phyloP scores from a whole-genome alignment of 495 filamentous ascomycete species.

The Trichocladium uniseriatum region DNA sequence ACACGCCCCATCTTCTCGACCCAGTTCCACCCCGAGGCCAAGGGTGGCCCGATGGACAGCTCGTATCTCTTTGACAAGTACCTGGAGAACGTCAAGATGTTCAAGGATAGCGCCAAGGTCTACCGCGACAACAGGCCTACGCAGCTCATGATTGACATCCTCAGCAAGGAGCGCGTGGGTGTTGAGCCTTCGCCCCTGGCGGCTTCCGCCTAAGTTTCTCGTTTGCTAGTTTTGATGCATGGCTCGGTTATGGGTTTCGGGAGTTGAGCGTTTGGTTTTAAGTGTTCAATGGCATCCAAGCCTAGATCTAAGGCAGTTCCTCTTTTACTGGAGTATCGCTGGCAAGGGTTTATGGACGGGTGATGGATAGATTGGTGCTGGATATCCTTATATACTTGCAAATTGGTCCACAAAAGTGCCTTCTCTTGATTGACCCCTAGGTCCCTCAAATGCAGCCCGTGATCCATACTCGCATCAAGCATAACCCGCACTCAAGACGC shows the following conservation, averaged over 20 bases:
- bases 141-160: slow-evolving; percentile 78
- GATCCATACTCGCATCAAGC: no score
- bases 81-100: slow-evolving; percentile 75
- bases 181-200: slow-evolving; percentile 58
- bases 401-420: no score
- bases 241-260: slow-evolving; percentile 3
- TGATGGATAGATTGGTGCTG: background rate
- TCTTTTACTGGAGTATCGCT: background rate
- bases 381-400: no score
- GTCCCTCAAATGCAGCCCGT: no score
- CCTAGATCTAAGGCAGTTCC: background rate
- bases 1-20: slow-evolving; percentile 95
- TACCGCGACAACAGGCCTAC: slow-evolving; percentile 72
- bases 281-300: background rate
- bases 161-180: slow-evolving; percentile 88
- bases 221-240: background rate
- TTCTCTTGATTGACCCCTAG: no score
- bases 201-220: slow-evolving; percentile 26
- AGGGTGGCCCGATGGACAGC: slow-evolving; percentile 89
- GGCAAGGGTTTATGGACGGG: background rate
- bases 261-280: slow-evolving; percentile 1
- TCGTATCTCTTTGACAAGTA: slow-evolving; percentile 95
- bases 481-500: no score
- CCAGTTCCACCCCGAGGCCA: slow-evolving; percentile 97
- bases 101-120: slow-evolving; percentile 69